A percentile compares a stretch with the other conserved stretches of the same genome.
phyloP scores from a whole-genome alignment of 352 stramenopile genomes.

The Thalassiosira ordinaria region DNA sequence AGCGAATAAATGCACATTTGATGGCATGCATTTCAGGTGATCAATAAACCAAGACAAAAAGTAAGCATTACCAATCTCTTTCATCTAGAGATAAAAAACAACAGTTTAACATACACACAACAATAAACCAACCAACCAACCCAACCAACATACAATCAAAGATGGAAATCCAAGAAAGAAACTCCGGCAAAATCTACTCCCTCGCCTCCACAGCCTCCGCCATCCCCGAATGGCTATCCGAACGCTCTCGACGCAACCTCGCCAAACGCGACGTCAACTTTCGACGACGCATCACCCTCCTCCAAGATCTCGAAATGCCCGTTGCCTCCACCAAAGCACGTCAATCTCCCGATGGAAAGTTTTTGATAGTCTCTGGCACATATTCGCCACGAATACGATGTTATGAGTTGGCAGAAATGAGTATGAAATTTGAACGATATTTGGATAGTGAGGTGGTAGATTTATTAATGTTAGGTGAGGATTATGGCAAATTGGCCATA shows the following conservation, averaged over 20 bases:
- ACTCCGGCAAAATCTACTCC: constrained; percentile 95
- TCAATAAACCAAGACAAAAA: too few relatives aligned
- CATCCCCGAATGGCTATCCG: constrained; percentile 94
- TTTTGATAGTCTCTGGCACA: constrained; percentile 94
- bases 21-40: too few relatives aligned
- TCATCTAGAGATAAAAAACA: too few relatives aligned
- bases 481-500: constrained; percentile 98
- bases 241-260: constrained; percentile 84
- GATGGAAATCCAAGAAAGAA: constrained; percentile 84
- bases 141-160: background rate
- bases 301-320: constrained; percentile 99
- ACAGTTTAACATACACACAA: background rate
- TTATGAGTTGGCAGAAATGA: constrained; percentile 92
- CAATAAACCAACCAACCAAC: background rate
- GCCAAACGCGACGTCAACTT: constrained; percentile 81
- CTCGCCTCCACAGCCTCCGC: constrained; percentile 92
- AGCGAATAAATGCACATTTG: too few relatives aligned
- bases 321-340: constrained; percentile 92
- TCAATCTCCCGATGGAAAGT: constrained; percentile 94
- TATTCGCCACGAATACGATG: constrained; percentile 97
- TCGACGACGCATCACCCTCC: constrained; percentile 94
- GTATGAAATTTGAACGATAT: constrained; percentile 99
- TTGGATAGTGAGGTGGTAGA: constrained; percentile 97
- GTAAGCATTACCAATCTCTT: too few relatives aligned
- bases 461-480: constrained; percentile 92